Base-by-base conservation (phyloP, 805 yeast genomes). In the Kuraishia cidri region DNA sequence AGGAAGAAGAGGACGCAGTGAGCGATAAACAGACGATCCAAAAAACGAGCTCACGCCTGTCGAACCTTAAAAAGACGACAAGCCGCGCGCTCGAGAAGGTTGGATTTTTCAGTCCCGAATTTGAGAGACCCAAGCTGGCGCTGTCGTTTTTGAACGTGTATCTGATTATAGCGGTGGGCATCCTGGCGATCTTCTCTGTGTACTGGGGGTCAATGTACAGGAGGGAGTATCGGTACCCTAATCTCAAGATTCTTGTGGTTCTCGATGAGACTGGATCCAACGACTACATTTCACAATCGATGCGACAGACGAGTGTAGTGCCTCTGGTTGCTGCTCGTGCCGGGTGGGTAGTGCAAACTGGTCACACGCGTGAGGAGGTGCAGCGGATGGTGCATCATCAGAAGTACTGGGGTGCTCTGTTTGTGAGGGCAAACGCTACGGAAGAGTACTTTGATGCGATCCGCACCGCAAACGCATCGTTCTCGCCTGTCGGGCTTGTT, bases 321-420 rank as follows among this genome's bases (percentile, higher is more conserved):
- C 46, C 18, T 27, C 24, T 17, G 18, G 43, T 18, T 3, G 31
- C 36, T 27, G 19, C 31, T 3, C 41, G 38, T 6, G 67, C 65
- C 3, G 37, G 38, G 18, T 58, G 68, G 65, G 22, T 12, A 7
- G 21, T 19, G 6, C 19, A 16, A n/a, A 27, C 13, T 11, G 13
- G 18, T 24, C 14, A 26, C 29, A 25, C 24, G n/a, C 14, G 20
- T 7, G 21, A 23, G 11, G 37, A 26, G 15, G 27, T 33, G 13
- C 24, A 48, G 26, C 44, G 61, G 17, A 55, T 57, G 37, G 66
- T 79, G 2, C 73, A 72, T 44, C 71, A 67, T 36, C 72, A 75
- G 47, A 40, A 66, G 6, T 70, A 59, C 40, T 80, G 87, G 86
- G 62, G 70, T n/a, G 68, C 75, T 1, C 52, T 77, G 19, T 64